Percentiles rank a stretch among this genome's conserved stretches.
phyloP scores from a whole-genome alignment of 129 eudicot species.

The Chrysanthemum seticuspe region DNA sequence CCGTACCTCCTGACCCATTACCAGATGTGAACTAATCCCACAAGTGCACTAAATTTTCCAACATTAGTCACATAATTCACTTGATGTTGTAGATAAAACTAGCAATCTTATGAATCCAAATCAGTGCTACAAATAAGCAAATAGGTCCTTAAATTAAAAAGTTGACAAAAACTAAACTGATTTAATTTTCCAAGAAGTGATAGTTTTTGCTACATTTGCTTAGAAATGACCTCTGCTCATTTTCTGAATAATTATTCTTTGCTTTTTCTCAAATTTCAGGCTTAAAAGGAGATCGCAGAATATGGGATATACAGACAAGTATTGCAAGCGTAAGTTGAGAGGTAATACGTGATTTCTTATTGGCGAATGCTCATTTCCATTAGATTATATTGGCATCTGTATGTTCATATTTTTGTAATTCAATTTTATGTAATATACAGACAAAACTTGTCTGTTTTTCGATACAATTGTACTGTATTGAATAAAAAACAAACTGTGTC shows the following conservation, averaged over 20 bases:
- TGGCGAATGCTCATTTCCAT: neutral
- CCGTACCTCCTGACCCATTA: too few relatives aligned
- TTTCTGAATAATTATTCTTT: neutral
- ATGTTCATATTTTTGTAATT: neutral
- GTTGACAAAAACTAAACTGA: neutral
- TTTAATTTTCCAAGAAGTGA: neutral
- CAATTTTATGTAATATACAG: neutral
- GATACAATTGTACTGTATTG: too few relatives aligned
- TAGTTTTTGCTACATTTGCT: neutral
- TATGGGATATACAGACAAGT: slow-evolving; percentile 1
- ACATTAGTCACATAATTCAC: too few relatives aligned
- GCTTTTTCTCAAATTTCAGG: slow-evolving; percentile 5
- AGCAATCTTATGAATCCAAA: too few relatives aligned
- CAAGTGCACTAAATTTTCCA: too few relatives aligned
- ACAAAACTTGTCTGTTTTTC: neutral
- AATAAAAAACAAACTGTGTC: neutral
- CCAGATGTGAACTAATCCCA: too few relatives aligned
- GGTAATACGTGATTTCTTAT: neutral
- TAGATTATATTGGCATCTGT: neutral
- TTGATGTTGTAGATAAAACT: too few relatives aligned
- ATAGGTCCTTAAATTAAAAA: neutral
- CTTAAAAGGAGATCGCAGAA: neutral
- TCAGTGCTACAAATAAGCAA: neutral
- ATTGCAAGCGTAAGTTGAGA: neutral
- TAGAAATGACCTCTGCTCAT: neutral